These are phyloP conservation scores for Quercus phellos DNA, from an alignment of 331 rosid genomes.

Conservation along the genomic window DNA sequence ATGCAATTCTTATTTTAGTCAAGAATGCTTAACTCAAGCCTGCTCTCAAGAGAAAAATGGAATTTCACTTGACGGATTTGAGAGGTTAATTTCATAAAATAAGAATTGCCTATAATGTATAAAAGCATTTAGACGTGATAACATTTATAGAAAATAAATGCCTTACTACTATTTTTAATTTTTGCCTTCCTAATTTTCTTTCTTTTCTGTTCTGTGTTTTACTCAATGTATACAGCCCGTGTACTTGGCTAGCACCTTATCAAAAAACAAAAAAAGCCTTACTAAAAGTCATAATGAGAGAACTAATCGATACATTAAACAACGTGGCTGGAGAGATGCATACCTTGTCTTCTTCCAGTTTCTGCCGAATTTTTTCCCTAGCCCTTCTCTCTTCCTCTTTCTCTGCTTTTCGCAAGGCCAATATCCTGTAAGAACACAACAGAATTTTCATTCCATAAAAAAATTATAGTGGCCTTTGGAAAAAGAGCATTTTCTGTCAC, in stretches of 20 bases:
- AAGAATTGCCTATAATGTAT: neutral
- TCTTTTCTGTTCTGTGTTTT: too few relatives aligned
- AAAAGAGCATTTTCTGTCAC: neutral
- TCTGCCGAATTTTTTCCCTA: constrained; percentile 85
- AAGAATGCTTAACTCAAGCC: neutral
- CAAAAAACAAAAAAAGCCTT: neutral
- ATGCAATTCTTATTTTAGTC: too few relatives aligned
- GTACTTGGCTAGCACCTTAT: too few relatives aligned
- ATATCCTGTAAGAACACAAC: constrained; percentile 44
- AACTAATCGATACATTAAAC: neutral
- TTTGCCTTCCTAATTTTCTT: too few relatives aligned
- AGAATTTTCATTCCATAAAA: constrained; percentile 8
- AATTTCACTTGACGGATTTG: neutral
- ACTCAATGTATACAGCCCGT: too few relatives aligned
- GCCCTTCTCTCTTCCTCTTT: constrained; percentile 96
- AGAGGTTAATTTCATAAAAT: neutral
- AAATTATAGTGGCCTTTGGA: neutral
- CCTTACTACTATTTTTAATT: neutral
- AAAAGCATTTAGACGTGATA: neutral
- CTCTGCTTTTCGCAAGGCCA: constrained; percentile 93
- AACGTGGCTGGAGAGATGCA: constrained; percentile 1
- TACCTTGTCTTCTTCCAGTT: constrained; percentile 98
- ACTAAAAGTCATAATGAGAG: neutral
- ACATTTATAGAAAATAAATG: neutral
- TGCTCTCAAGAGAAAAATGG: neutral